Conservation (phyloP, 371 early-diverging fungal species). For the Caulochytrium protostelioides region DNA sequence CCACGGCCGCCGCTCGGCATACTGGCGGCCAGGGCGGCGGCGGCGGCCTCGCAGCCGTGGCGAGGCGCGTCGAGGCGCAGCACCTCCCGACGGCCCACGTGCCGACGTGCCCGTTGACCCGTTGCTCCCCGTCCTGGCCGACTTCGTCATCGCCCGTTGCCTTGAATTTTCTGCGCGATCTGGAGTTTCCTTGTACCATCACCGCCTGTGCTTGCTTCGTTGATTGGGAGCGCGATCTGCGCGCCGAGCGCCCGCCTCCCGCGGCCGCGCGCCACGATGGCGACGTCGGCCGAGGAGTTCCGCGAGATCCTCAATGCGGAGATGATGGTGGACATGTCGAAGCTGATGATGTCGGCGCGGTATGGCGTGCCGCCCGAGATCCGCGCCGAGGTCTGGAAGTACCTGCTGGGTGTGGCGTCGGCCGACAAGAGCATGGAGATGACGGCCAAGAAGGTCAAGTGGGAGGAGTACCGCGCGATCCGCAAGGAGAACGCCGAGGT, state of each 20-base stretch:
- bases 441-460: constrained; percentile 38
- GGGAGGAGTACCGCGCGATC: constrained; percentile 46
- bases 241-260: too few species aligned
- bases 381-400: constrained; percentile 61
- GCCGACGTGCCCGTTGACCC: constrained; percentile 19
- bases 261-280: too few species aligned
- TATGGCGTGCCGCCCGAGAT: constrained; percentile 54
- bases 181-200: too few species aligned
- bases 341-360: constrained; percentile 51
- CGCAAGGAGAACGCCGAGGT: constrained; percentile 51
- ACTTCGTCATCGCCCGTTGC: too few species aligned
- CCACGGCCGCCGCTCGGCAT: too few species aligned
- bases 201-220: too few species aligned
- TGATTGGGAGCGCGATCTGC: too few species aligned
- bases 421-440: constrained; percentile 70
- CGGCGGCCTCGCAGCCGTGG: too few species aligned
- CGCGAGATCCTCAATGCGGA: constrained; percentile 64
- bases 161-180: too few species aligned
- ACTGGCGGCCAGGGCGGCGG: too few species aligned
- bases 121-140: too few species aligned
- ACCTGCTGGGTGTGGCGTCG: constrained; percentile 59
- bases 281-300: constrained; percentile 37
- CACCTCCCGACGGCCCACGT: constrained; percentile 8
- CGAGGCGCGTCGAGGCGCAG: constrained; percentile 11
- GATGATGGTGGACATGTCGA: constrained; percentile 63